Conservation (phyloP, 1,284 basidiomycete genomes). For the Meira nashicola region DNA sequence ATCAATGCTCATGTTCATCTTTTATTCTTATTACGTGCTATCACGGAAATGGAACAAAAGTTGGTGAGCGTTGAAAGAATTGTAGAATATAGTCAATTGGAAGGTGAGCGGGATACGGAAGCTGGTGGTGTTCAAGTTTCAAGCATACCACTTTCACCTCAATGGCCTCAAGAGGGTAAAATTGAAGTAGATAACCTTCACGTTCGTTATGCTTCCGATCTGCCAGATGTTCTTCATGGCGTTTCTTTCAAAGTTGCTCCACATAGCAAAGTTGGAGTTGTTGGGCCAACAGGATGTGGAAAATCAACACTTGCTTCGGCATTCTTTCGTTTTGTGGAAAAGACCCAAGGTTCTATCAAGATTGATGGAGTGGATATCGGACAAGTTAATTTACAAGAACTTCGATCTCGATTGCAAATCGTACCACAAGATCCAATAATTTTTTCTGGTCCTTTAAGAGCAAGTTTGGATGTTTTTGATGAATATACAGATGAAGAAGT, state of each 20-base stretch:
- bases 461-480: conserved; percentile 35
- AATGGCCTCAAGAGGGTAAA: conserved; percentile 56
- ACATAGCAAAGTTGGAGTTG: conserved; percentile 78
- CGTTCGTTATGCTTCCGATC: conserved; percentile 56
- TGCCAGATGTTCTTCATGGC: conserved; percentile 57
- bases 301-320: conserved; percentile 49
- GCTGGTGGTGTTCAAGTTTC: conserved; percentile 13
- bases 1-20: conserved; percentile 50
- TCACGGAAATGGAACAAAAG: conserved; percentile 23
- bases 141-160: neutral
- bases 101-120: conserved; percentile 16
- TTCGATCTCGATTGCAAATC: conserved; percentile 58
- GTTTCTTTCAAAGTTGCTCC: conserved; percentile 59
- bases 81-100: conserved; percentile 49
- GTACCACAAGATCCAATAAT: conserved; percentile 55
- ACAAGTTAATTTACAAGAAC: conserved; percentile 55
- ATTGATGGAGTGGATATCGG: conserved; percentile 55
- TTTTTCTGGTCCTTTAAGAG: conserved; percentile 39
- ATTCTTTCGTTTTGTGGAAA: conserved; percentile 44
- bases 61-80: conserved; percentile 55
- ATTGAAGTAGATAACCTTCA: conserved; percentile 56
- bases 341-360: conserved; percentile 23
- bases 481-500: conserved; percentile 35
- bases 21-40: conserved; percentile 48
- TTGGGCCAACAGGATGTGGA: conserved; percentile 62